Base-by-base conservation (phyloP, 371 early-diverging fungal species). In the Mucor velutinosus region DNA sequence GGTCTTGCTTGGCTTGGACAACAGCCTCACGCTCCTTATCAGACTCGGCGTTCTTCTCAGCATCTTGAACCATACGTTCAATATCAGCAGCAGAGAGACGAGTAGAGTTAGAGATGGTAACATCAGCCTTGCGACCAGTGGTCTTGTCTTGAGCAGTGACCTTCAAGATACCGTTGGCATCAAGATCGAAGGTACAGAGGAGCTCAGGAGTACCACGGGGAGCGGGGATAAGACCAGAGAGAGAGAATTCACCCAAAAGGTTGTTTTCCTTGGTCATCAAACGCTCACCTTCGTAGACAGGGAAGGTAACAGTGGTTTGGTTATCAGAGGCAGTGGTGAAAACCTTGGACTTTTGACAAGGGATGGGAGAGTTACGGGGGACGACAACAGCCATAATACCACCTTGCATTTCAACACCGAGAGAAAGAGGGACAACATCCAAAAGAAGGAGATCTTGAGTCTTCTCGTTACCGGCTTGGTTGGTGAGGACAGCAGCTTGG, bases 251-350 rank as follows among this genome's bases (percentile, higher is more conserved):
- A 74, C 96, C 98, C 72, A 98, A 87, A 76, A 92, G 81, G 86
- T 96, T 90, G 91, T 98, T 98, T 78, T 96, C 96, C 77, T 90
- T 89, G 81, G 95, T 93, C 85, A 91, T 86, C 60, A 93, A 82
- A 82, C 97, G 90, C 77, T 94, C 94, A 76, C 99, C 99, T 86
- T 96, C 95, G 73, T 90, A 95, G 74, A 98, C 93, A 63, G 91
- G 93, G 86, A 98, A 95, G 66, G 88, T 86, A 60, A 98, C 99
- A 59, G 90, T 88, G 67, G 94, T 90, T 85, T 98, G 97, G 86
- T 94, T 94, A 85, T 98, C 99, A 73, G 89, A 89, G 69, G 94
- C 90, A 66, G 99, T 98, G 70, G 97, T 93, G 88, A 97, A 98
- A 71, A 93, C 88, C 85, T 96, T 92, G 74, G 90, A 88, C 86